Conservation (phyloP, 192 early-diverging fungal genomes). For the Backusella liffmaniae region DNA sequence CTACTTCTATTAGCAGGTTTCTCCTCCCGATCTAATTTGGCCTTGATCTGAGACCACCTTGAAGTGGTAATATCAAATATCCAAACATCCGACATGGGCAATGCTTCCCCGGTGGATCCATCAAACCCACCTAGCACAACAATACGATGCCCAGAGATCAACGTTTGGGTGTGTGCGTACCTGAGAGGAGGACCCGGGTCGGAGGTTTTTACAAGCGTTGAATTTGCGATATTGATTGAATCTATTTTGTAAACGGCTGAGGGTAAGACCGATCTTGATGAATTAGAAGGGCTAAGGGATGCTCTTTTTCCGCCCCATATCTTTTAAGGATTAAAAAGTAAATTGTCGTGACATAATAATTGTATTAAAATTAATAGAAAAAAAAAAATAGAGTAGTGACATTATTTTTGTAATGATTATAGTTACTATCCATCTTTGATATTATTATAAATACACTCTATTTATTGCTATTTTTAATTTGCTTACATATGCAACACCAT, state of each 20-base stretch:
- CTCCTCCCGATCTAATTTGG: slow-evolving; percentile 17
- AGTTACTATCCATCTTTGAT: neutral
- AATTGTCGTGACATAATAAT: neutral
- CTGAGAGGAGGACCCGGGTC: slow-evolving; percentile 11
- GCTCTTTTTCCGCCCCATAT: slow-evolving; percentile 34
- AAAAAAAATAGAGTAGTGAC: neutral
- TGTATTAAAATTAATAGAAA: slow-evolving; percentile 1
- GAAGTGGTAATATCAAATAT: slow-evolving; percentile 23
- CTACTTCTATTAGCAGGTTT: slow-evolving; percentile 29
- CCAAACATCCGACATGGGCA: slow-evolving; percentile 30
- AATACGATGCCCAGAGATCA: slow-evolving; percentile 14
- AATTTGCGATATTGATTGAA: slow-evolving; percentile 15
- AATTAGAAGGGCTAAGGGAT: neutral
- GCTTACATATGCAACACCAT: slow-evolving; percentile 34
- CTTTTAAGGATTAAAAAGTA: neutral
- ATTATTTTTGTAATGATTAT: neutral
- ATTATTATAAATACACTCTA: neutral
- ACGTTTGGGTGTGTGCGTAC: slow-evolving; percentile 31
- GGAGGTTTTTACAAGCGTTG: neutral
- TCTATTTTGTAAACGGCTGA: slow-evolving; percentile 25
- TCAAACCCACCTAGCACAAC: slow-evolving; percentile 34
- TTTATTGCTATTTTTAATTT: neutral
- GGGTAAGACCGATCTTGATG: slow-evolving; percentile 2
- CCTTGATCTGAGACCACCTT: slow-evolving; percentile 20
- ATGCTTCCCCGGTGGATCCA: slow-evolving; percentile 20